Conservation (phyloP, 352 stramenopile species). For the Phytophthora hibernalis region DNA sequence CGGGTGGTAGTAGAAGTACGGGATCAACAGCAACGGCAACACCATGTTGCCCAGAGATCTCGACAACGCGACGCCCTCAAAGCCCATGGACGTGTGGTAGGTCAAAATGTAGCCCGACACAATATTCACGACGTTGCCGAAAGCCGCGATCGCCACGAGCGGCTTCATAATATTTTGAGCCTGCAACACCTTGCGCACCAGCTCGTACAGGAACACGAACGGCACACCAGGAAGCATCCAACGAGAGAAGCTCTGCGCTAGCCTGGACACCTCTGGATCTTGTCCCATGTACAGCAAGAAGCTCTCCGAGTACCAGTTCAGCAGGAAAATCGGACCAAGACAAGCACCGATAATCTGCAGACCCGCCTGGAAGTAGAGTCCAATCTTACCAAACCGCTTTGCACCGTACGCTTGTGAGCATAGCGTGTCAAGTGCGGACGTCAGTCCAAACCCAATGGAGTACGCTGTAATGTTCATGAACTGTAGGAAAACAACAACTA, state of each 20-base stretch:
- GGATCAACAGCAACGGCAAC: constrained; percentile 53
- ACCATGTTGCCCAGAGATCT: constrained; percentile 59
- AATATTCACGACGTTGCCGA: constrained; percentile 76
- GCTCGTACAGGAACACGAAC: constrained; percentile 84
- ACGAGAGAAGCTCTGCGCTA: constrained; percentile 67
- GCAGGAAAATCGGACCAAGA: constrained; percentile 54
- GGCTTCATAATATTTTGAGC: constrained; percentile 82
- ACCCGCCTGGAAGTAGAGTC: constrained; percentile 77
- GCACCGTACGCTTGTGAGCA: constrained; percentile 76
- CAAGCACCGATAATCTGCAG: constrained; percentile 57
- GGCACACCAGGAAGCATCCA: constrained; percentile 67
- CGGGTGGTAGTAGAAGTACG: constrained; percentile 60
- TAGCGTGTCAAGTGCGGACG: constrained; percentile 81
- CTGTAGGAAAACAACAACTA: constrained; percentile 21
- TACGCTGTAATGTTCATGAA: constrained; percentile 79
- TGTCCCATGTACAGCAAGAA: constrained; percentile 59
- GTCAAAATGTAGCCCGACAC: constrained; percentile 68
- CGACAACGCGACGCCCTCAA: constrained; percentile 73
- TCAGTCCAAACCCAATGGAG: constrained; percentile 65
- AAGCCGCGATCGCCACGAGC: constrained; percentile 67
- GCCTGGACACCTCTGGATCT: constrained; percentile 53
- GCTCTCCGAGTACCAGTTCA: constrained; percentile 67
- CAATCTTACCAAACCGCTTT: constrained; percentile 67
- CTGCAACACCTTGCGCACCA: constrained; percentile 82
- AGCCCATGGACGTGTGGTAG: constrained; percentile 76